These are phyloP conservation scores for Acmispon strigosus DNA, from an alignment of 306 rosid species.

Conservation along the genomic window DNA sequence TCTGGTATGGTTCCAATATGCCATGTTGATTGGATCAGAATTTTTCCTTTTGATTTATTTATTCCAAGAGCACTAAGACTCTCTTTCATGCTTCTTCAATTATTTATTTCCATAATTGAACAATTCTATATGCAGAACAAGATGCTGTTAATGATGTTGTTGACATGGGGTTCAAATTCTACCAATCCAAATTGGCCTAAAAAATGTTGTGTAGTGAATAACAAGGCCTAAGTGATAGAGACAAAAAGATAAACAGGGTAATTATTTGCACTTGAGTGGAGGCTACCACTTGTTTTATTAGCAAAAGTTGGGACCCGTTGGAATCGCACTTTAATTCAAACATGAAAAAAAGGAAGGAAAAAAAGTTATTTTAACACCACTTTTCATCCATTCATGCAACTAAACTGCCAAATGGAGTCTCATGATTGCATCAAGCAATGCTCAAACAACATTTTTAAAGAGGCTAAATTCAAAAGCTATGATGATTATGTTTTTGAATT, in stretches of 20 bases:
- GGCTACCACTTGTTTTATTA: conserved; percentile 23
- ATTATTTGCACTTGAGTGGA: conserved; percentile 28
- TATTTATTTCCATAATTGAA: conserved; percentile 15
- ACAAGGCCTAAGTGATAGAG: not conserved
- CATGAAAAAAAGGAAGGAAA: not conserved
- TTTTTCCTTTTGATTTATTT: not conserved
- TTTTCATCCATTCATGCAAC: conserved; percentile 23
- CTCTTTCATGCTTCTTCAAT: not conserved
- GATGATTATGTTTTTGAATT: conserved; percentile 13
- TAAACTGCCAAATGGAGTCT: conserved; percentile 3
- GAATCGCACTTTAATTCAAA: conserved; percentile 15
- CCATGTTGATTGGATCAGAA: not conserved
- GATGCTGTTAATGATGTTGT: conserved; percentile 13
- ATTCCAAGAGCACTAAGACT: not conserved
- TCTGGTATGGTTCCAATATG: not conserved
- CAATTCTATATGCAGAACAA: conserved; percentile 7
- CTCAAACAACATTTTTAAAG: not conserved
- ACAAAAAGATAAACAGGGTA: conserved; percentile 6
- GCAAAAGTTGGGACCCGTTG: conserved; percentile 13
- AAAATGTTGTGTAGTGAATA: not conserved
- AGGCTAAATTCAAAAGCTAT: not conserved
- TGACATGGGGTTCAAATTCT: not conserved
- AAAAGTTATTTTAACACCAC: conserved; percentile 2
- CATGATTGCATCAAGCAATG: not conserved
- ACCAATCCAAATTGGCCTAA: conserved; percentile 10